Conservation (phyloP, 768 basidiomycete species). For the Auriscalpium microsporum region DNA sequence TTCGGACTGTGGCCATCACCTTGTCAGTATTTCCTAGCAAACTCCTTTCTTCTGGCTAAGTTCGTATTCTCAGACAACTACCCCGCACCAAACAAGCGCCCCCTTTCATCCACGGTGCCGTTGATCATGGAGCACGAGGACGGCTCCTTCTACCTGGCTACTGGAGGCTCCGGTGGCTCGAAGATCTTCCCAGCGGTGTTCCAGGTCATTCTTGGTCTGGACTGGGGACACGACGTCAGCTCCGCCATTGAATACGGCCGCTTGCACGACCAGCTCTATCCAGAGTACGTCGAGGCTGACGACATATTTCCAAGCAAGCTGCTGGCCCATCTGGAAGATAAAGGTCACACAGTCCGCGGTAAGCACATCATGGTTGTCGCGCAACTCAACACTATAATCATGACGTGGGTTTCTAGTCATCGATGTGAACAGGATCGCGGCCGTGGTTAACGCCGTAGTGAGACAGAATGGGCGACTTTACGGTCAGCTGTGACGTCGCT, state of each 20-base stretch:
- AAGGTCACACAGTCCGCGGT: slow-evolving; percentile 73
- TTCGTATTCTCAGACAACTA: slow-evolving; percentile 58
- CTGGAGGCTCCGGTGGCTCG: slow-evolving; percentile 86
- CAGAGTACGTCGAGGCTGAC: slow-evolving; percentile 52
- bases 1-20: slow-evolving; percentile 81
- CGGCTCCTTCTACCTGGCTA: slow-evolving; percentile 60
- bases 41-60: slow-evolving; percentile 3
- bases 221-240: slow-evolving; percentile 75
- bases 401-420: slow-evolving; percentile 30
- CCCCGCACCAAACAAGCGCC: slow-evolving; percentile 80
- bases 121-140: slow-evolving; percentile 71
- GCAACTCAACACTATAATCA: background rate
- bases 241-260: slow-evolving; percentile 78
- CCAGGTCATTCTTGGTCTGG: slow-evolving; percentile 72
- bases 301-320: slow-evolving; percentile 46
- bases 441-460: slow-evolving; percentile 66
- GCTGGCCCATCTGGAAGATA: slow-evolving; percentile 43
- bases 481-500: slow-evolving; percentile 36
- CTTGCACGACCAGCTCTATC: slow-evolving; percentile 82
- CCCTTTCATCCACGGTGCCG: slow-evolving; percentile 78
- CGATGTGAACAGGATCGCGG: slow-evolving; percentile 64
- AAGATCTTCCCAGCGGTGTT: slow-evolving; percentile 75
- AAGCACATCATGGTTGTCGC: slow-evolving; percentile 11
- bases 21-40: slow-evolving; percentile 27
- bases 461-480: slow-evolving; percentile 46